Evolutionary conservation across 331 rosid species (phyloP), one percentile per base, ranked within the genome.

Genomic region (Prunus yedoensis): DNA sequence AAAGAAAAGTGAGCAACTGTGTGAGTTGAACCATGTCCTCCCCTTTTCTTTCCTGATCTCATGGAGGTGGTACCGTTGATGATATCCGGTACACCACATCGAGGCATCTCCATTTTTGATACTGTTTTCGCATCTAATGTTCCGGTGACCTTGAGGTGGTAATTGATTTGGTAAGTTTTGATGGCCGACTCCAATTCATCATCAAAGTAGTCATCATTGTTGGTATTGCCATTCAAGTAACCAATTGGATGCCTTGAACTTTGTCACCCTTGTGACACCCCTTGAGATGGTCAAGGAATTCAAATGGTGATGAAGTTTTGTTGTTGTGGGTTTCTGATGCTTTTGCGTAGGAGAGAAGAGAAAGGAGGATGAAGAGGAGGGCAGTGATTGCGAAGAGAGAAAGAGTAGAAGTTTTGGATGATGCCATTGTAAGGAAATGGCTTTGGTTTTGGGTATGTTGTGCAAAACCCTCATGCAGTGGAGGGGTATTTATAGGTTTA

Each of bases 41-140:
- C n/a, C 1, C 8, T 23, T 13, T 3, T 23, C 4, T 47, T 23
- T 47, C 57, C 57, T 12, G 71, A 63, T 8, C 63, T 30, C 86
- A 83, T 83, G 66, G 77, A 51, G 15, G 81, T 83, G 18, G 52
- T 73, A 16, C 76, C 76, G 10, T 70, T 41, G 20, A 83, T 20
- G 3, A 83, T 9, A 50, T 86, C 87, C 0, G 87, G 71, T 0
- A 83, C 71, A 4, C 86, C 88, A 9, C 90, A 87, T 8, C 90
- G 77, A 15, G 88, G 84, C 50, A 46, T 68, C 23, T 11, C 28
- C 79, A 86, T 76, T 27, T 4, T 71, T 1, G 7, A 4, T 4
- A 5, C 38, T 1, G 38, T 32, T 32, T 32, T 32, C 8, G 1
- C 10, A 50, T 79, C 79, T 7, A 79, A 18, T 11, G 62, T 45